Evolutionary conservation across 148 eudicot species (phyloP), one percentile per base, ranked within the genome.

Genomic region (Camellia granthamiana): DNA sequence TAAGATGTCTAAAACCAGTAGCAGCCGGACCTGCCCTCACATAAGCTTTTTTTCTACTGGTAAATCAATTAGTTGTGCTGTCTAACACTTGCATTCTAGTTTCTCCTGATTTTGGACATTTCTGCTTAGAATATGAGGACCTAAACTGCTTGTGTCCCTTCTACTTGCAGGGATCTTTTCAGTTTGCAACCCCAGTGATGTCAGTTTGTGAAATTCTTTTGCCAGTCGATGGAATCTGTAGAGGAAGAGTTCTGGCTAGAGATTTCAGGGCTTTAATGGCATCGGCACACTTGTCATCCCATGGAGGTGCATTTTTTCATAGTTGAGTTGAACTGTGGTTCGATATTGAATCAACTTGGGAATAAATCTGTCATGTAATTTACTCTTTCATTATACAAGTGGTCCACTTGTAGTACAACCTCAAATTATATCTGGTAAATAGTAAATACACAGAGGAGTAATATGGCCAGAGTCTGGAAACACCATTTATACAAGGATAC

Each of bases 1-100:
- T 86, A 56, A 90, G 85, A 79, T 81, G 90, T 51, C 78, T 95
- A 74, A 93, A 90, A 84, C 98, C 99, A 7, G 90, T 85, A 12
- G 86, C 88, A 83, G 89, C 92, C n/a, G 88, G 83, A 78, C 19
- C 94, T 62, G 76, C 89, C 72, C 83, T 90, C 75, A 84, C 91
- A 80, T 88, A 82, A 86, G 73, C 72, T 30, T 23, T 62, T 7
- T 49, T 65, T 78, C 77, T 30, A 56, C 86, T 77, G 83, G 89
- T 87, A 85, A 79, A 12, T 43, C 19, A 41, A 41, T 67, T n/a
- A 7, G 0, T 10, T n/a, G 23, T 66, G 1, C 49, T 66, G 16
- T 38, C 81, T 15, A 19, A 61, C 49, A 42, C 75, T 23, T 43
- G 61, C 62, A 63, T 44, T 42, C 63, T 41, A 11, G 8, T 23